phyloP scores from a whole-genome alignment of 1,284 basidiomycete genomes.

The Cryptococcus hybrid region DNA sequence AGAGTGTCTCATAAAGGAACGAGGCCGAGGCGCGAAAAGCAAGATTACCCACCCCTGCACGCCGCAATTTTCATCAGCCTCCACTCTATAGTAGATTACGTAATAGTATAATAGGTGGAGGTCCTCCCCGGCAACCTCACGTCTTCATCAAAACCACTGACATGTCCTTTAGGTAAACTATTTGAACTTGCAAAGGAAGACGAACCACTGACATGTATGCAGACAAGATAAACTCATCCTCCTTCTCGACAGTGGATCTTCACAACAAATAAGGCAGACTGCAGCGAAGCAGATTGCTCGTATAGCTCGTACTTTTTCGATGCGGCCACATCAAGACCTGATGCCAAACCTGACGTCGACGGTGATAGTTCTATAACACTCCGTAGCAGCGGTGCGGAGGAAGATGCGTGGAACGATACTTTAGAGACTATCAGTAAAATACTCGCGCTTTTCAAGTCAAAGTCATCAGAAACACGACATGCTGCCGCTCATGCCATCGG shows the following conservation, averaged over 20 bases:
- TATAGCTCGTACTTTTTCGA: conserved; percentile 40
- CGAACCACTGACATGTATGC: background rate
- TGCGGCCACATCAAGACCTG: background rate
- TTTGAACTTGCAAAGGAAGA: background rate
- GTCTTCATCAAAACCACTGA: background rate
- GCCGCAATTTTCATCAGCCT: background rate
- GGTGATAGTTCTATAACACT: conserved; percentile 10
- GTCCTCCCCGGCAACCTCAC: conserved; percentile 9
- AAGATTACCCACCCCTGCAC: conserved; percentile 5
- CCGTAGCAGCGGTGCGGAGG: conserved; percentile 17
- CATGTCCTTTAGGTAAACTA: background rate
- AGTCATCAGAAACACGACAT: conserved; percentile 46
- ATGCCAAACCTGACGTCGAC: conserved; percentile 8
- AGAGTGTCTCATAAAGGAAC: background rate
- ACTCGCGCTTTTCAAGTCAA: conserved; percentile 43
- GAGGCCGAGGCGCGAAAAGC: background rate
- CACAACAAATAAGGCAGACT: conserved; percentile 44
- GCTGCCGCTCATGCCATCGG: conserved; percentile 47
- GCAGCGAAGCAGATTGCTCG: conserved; percentile 50
- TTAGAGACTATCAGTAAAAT: conserved; percentile 45
- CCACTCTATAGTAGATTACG: background rate
- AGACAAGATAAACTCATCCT: conserved; percentile 50
- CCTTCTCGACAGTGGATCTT: conserved; percentile 50
- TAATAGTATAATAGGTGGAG: conserved; percentile 15
- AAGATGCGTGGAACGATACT: conserved; percentile 49